These are phyloP conservation scores for Phlegmacium glaucopus DNA, from an alignment of 768 basidiomycete species.

Conservation along the genomic window DNA sequence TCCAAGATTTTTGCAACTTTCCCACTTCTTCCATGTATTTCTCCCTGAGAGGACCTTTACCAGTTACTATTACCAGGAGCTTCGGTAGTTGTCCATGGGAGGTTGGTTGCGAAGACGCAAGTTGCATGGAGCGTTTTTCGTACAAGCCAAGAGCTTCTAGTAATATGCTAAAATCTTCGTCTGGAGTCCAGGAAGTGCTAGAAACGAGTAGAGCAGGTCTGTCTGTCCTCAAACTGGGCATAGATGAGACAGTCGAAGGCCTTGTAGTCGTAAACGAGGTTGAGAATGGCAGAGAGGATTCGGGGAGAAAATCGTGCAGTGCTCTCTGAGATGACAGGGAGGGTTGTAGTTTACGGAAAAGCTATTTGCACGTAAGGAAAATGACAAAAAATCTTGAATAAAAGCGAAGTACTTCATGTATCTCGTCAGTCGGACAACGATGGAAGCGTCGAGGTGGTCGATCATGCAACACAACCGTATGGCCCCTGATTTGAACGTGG, in stretches of 20 bases:
- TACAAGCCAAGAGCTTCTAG: constrained; percentile 72
- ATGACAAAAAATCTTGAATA: constrained; percentile 1
- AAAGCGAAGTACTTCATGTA: constrained; percentile 60
- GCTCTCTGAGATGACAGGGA: constrained; percentile 29
- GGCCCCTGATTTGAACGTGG: constrained; percentile 49
- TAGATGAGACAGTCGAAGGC: too few species aligned
- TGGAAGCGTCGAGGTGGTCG: constrained; percentile 87
- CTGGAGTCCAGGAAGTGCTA: constrained; percentile 96
- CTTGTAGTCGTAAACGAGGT: constrained; percentile 56
- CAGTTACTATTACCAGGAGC: constrained; percentile 82
- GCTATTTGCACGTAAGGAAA: constrained; percentile 27
- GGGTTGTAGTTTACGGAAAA: constrained; percentile 47
- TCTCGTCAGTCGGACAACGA: constrained; percentile 61
- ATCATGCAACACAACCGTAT: constrained; percentile 80
- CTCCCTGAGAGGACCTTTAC: constrained; percentile 78
- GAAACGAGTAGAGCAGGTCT: constrained; percentile 86
- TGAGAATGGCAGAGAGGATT: constrained; percentile 49
- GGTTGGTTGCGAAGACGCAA: constrained; percentile 7
- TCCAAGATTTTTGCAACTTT: constrained; percentile 65
- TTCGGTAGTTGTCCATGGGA: constrained; percentile 52
- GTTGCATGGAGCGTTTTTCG: constrained; percentile 49
- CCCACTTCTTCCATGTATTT: constrained; percentile 70
- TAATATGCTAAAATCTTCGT: constrained; percentile 91
- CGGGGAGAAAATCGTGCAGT: constrained; percentile 51
- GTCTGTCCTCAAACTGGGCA: constrained; percentile 57